Base-by-base conservation (phyloP, 1,284 basidiomycete genomes). In the Cerrena zonata region DNA sequence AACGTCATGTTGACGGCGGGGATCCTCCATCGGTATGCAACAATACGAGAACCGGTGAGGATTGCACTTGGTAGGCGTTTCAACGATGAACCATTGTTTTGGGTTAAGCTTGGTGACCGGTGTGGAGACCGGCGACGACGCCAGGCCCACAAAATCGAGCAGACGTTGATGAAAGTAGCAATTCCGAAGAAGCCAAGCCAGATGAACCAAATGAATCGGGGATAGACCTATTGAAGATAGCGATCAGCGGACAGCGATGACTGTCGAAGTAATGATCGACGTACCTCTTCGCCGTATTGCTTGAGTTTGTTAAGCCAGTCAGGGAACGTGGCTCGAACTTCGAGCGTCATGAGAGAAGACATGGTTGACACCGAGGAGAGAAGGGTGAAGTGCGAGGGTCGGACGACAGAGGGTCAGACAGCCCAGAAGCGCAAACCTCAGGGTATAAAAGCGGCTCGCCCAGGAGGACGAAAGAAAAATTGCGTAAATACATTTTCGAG, bases 1-100 rank as follows among this genome's bases (percentile, higher is more conserved):
- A 67, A 27, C 15, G 53, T 56, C 55, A 63, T 54, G 4, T 61
- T 56, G 39, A 64, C 53, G 13, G 54, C 36, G 2, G 63, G 66
- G 25, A 67, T 43, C 18, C 60, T 52, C 56, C 58, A 58, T 23
- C 66, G 63, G 50, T 62, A 63, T 7, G 58, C 56, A n/a, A 61
- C 23, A 30, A 69, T 64, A 3, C 64, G 58, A 15, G 48, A 59
- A 3, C 56, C 59, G 13, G 64, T 56, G 12, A 64, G 51, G 4
- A 58, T 39, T 5, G 66, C 65, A 5, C 54, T 53, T 0, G 61
- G 60, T 4, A 65, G 22, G 5, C 61, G 53, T 7, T 53, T 26
- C n/a, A 61, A 37, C 2, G 56, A 58, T 4, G 41, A 50, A 37
- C 21, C 7, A 13, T 46, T 37, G 30, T 50, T 41, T 10, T 21